Base-by-base conservation (phyloP, 345 rosid species). In the Limnanthes douglasii region DNA sequence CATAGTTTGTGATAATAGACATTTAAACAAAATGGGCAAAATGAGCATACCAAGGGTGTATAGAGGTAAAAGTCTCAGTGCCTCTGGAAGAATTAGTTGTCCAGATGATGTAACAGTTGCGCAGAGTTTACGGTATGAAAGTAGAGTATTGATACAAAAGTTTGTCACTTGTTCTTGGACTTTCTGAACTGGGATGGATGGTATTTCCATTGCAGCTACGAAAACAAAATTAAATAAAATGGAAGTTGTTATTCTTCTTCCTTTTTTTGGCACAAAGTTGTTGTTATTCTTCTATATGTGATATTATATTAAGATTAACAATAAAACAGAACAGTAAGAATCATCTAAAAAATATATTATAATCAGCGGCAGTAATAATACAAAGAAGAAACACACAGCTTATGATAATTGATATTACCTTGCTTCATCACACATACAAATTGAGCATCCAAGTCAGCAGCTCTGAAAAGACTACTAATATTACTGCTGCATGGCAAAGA, bases 391-490 rank as follows among this genome's bases (percentile, higher is more conserved):
- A 24, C 15, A 2, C 39, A 8, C 32, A n/a, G n/a, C n/a, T n/a
- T n/a, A n/a, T n/a, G n/a, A n/a, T n/a, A n/a, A n/a, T n/a, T n/a
- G n/a, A n/a, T n/a, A n/a, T n/a, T 69, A 85, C 99, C 99, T 73
- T 81, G 94, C 72, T 92, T 92, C 70, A 92, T 50, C 72, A 81
- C 67, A 62, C 96, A 85, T 17, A 88, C 75, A 62, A 92, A 81
- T 39, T 80, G 96, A 25, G 96, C 65, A 61, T 92, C 99, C 52
- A 85, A 57, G 71, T 85, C 99, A 57, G 99, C 98, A 49, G 76
- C 50, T 31, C 96, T 93, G 54, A 85, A 92, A 50, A 92, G 47
- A 66, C 78, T 78, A 49, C 88, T 81, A 41, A 92, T 66, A 74
- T 69, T 69, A 60, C 60, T 81, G 35, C 94, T 92, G 69, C 96